Conservation (phyloP, 2,329 filamentous ascomycete species). For the Epichloe sibirici region DNA sequence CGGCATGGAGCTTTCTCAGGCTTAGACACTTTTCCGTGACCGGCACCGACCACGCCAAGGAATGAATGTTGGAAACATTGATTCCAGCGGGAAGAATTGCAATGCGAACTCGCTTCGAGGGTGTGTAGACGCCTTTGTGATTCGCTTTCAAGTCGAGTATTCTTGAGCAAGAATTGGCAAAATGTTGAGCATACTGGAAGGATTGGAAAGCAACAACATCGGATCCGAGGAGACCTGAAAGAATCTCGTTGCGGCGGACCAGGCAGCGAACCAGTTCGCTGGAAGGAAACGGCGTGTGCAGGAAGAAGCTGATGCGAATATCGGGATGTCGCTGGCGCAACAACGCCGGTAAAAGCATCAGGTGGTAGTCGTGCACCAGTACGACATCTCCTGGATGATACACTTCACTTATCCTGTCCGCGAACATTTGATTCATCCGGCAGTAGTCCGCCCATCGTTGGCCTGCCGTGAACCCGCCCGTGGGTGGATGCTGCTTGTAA, state of each 20-base stretch:
- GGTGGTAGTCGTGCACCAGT: constrained; percentile 85
- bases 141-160: constrained; percentile 79
- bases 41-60: constrained; percentile 57
- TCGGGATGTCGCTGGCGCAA: constrained; percentile 73
- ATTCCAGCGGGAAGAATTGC: constrained; percentile 42
- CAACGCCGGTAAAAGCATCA: constrained; percentile 78
- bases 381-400: constrained; percentile 89
- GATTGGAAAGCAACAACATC: constrained; percentile 93
- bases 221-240: constrained; percentile 76
- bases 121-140: constrained; percentile 68
- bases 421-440: constrained; percentile 82
- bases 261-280: constrained; percentile 88
- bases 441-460: constrained; percentile 88
- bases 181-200: constrained; percentile 86
- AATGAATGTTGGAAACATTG: constrained; percentile 64
- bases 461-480: constrained; percentile 66
- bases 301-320: constrained; percentile 85
- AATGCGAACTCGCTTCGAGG: constrained; percentile 31
- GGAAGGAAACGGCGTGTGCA: constrained; percentile 88
- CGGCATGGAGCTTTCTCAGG: constrained; percentile 63
- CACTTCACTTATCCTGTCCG: constrained; percentile 70
- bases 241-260: constrained; percentile 72
- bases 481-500: constrained; percentile 86
- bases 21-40: constrained; percentile 60
- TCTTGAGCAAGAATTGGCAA: constrained; percentile 82